Conservation (phyloP, 768 basidiomycete genomes). For the Pleurotus pulmonarius region DNA sequence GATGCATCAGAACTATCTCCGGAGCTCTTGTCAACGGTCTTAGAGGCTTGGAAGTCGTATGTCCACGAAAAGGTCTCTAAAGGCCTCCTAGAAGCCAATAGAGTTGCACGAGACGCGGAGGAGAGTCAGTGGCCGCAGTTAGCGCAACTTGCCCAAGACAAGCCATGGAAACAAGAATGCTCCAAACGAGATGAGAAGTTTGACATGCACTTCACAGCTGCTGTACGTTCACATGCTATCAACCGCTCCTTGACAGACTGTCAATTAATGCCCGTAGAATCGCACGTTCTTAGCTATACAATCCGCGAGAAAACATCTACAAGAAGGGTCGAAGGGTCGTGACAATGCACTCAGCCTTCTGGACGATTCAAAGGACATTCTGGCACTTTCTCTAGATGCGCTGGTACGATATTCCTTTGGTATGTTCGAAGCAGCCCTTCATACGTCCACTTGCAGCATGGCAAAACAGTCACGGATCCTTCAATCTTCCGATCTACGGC, state of each 20-base stretch:
- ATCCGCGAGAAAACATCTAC: slow-evolving; percentile 40
- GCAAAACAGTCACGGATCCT: slow-evolving; percentile 80
- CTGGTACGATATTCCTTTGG: slow-evolving; percentile 44
- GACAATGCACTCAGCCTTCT: slow-evolving; percentile 57
- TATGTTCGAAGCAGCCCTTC: neutral
- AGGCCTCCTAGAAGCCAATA: slow-evolving; percentile 51
- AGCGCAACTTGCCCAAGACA: slow-evolving; percentile 39
- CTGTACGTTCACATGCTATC: slow-evolving; percentile 46
- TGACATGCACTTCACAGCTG: slow-evolving; percentile 78
- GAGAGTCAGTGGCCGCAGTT: slow-evolving; percentile 55
- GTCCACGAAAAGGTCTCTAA: slow-evolving; percentile 60
- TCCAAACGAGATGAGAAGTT: slow-evolving; percentile 87
- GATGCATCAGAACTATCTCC: slow-evolving; percentile 52
- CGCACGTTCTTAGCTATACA: slow-evolving; percentile 49
- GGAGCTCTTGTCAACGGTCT: slow-evolving; percentile 53
- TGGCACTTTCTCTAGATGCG: slow-evolving; percentile 69
- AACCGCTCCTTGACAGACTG: neutral
- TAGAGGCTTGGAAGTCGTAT: slow-evolving; percentile 64
- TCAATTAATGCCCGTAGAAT: slow-evolving; percentile 28
- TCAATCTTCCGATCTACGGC: slow-evolving; percentile 79
- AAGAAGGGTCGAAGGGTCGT: slow-evolving; percentile 32
- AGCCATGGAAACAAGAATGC: slow-evolving; percentile 66
- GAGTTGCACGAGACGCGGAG: slow-evolving; percentile 40
- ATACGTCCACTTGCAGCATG: slow-evolving; percentile 45
- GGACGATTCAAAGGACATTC: slow-evolving; percentile 71